phyloP scores from a whole-genome alignment of 495 filamentous ascomycete species.

The Talaromyces wortmannii region DNA sequence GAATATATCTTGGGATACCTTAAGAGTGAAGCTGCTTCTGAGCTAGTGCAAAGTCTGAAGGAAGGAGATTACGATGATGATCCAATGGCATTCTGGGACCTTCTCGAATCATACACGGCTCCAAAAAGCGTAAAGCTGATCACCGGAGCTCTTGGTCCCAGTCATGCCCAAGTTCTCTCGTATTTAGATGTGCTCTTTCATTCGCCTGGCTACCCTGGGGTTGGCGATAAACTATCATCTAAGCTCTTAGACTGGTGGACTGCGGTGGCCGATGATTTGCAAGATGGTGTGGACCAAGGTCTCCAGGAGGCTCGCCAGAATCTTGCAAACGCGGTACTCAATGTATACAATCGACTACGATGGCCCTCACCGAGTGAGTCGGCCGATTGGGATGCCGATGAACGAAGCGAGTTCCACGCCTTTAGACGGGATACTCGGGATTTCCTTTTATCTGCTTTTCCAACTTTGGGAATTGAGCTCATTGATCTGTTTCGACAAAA shows the following conservation, averaged over 20 bases:
- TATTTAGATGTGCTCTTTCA: constrained; percentile 57
- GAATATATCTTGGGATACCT: constrained; percentile 23
- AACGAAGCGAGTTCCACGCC: constrained; percentile 63
- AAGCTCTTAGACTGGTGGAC: constrained; percentile 83
- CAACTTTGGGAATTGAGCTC: constrained; percentile 59
- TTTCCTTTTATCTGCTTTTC: constrained; percentile 69
- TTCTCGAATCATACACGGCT: constrained; percentile 60
- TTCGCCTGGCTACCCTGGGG: constrained; percentile 64
- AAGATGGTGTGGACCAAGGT: constrained; percentile 20
- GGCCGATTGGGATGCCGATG: constrained; percentile 60
- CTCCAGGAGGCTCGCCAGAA: constrained; percentile 24
- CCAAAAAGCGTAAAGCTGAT: constrained; percentile 24
- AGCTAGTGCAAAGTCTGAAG: constrained; percentile 38
- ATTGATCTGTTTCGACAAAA: constrained; percentile 64
- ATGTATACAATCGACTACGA: constrained; percentile 31
- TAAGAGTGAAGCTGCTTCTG: constrained; percentile 23
- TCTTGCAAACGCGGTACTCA: constrained; percentile 27
- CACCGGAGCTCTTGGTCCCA: constrained; percentile 16
- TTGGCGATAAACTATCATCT: constrained; percentile 71
- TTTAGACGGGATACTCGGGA: constrained; percentile 79
- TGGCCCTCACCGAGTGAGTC: constrained; percentile 24
- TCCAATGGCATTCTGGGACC: constrained; percentile 57
- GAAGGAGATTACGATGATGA: constrained; percentile 58
- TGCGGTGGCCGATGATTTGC: constrained; percentile 32
- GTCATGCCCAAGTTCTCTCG: constrained; percentile 32